Conservation (phyloP, 2,329 filamentous ascomycete species). For the Fusarium sp. region DNA sequence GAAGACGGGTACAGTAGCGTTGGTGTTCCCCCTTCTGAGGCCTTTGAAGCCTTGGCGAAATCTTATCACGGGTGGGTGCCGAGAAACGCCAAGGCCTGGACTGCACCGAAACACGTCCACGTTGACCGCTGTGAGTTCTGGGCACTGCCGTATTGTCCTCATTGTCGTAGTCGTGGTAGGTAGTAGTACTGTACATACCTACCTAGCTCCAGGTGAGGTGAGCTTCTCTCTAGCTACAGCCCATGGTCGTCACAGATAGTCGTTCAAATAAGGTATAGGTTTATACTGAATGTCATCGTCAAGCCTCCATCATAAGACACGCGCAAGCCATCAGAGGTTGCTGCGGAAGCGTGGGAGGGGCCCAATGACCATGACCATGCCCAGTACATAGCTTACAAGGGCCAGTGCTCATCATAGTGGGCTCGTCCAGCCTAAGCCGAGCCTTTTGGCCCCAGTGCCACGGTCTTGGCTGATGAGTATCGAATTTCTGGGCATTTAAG, state of each 20-base stretch:
- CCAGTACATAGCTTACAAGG: constrained; percentile 12
- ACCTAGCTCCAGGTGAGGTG: not conserved
- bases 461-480: constrained; percentile 41
- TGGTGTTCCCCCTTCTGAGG: constrained; percentile 44
- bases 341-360: constrained; percentile 6
- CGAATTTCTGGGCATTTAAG: constrained; percentile 33
- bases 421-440: constrained; percentile 27
- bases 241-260: not conserved
- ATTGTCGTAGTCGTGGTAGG: not conserved
- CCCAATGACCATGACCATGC: constrained; percentile 12
- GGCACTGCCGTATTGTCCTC: constrained; percentile 29
- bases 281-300: constrained; percentile 5
- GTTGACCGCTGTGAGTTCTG: constrained; percentile 42
- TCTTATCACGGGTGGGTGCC: constrained; percentile 45
- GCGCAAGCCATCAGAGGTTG: constrained; percentile 12
- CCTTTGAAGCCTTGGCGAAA: constrained; percentile 46
- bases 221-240: not conserved
- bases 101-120: constrained; percentile 44
- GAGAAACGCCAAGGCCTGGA: constrained; percentile 45
- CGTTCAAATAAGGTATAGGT: constrained; percentile 7
- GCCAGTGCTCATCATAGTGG: constrained; percentile 32
- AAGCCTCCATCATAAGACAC: constrained; percentile 9
- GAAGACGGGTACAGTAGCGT: constrained; percentile 37
- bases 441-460: constrained; percentile 36
- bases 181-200: not conserved